A percentile compares a stretch with the other conserved stretches of the same genome.
These are phyloP conservation scores for Cytospora paraplurivora DNA, from an alignment of 2,329 filamentous ascomycete genomes.

Conservation along the genomic window DNA sequence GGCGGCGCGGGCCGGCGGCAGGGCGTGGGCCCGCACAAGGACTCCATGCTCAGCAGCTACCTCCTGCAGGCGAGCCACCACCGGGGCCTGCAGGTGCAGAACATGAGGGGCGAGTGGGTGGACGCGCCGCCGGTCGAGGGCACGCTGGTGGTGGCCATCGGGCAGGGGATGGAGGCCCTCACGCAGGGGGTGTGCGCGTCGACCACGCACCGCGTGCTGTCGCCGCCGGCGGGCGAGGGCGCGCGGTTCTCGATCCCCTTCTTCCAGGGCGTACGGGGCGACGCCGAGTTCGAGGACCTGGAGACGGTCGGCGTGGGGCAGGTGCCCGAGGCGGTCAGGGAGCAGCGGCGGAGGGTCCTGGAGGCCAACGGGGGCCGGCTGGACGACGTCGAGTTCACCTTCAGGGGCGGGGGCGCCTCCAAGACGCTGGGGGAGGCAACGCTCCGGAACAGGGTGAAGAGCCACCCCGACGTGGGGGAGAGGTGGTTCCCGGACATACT, in stretches of 20 bases:
- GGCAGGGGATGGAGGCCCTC: conserved; percentile 82
- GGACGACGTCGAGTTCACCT: conserved; percentile 87
- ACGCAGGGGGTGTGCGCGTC: conserved; percentile 80
- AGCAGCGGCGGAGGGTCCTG: conserved; percentile 61
- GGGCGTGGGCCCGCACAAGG: conserved; percentile 76
- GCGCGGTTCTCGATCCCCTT: conserved; percentile 81
- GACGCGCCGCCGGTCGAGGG: conserved; percentile 75
- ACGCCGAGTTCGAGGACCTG: conserved; percentile 78
- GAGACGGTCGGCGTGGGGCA: conserved; percentile 58
- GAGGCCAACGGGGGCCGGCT: conserved; percentile 58
- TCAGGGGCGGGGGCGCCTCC: conserved; percentile 67
- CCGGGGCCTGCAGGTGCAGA: conserved; percentile 79
- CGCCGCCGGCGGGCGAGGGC: conserved; percentile 67
- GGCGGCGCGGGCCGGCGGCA: conserved; percentile 73
- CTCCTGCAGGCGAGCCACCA: conserved; percentile 79
- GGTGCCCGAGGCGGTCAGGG: conserved; percentile 64
- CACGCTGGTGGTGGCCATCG: conserved; percentile 84
- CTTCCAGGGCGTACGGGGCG: conserved; percentile 82
- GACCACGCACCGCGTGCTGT: conserved; percentile 84
- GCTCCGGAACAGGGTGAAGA: conserved; percentile 81
- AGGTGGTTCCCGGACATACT: conserved; percentile 73
- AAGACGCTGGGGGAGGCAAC: conserved; percentile 80
- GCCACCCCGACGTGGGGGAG: conserved; percentile 84
- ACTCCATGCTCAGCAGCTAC: conserved; percentile 80
- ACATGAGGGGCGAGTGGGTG: conserved; percentile 76